Percentiles rank a stretch among this genome's conserved stretches.
These are phyloP conservation scores for Discostella stelligeroides DNA, from an alignment of 108 stramenopile genomes.

Conservation along the genomic window DNA sequence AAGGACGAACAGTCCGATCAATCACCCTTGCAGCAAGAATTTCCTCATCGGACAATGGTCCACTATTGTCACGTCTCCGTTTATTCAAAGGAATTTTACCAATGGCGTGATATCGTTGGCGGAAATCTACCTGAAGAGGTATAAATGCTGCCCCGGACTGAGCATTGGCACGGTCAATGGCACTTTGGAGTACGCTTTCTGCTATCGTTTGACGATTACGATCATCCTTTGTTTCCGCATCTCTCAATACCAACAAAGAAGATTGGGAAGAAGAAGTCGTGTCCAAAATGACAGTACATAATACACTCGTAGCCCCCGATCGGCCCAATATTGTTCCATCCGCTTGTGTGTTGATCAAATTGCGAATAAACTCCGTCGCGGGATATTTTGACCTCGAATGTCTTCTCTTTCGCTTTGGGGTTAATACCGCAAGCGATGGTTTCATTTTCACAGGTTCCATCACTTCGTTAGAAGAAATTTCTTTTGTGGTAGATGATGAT, in stretches of 20 bases:
- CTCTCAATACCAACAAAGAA: neutral
- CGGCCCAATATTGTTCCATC: slow-evolving; percentile 24
- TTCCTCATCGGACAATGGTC: slow-evolving; percentile 59
- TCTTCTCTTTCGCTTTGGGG: too few species aligned
- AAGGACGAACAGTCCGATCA: slow-evolving; percentile 68
- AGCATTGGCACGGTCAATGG: slow-evolving; percentile 20
- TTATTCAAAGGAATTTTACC: slow-evolving; percentile 62
- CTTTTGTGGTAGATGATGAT: too few species aligned
- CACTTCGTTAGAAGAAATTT: too few species aligned
- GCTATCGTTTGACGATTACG: neutral
- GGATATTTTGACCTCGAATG: too few species aligned
- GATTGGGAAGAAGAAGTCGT: neutral
- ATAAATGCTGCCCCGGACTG: slow-evolving; percentile 28
- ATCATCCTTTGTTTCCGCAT: neutral
- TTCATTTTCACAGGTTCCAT: too few species aligned
- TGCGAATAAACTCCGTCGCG: slow-evolving; percentile 2
- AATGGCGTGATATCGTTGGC: slow-evolving; percentile 65
- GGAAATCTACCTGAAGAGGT: slow-evolving; percentile 66
- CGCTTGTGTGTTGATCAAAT: slow-evolving; percentile 27
- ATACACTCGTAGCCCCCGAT: slow-evolving; percentile 24
- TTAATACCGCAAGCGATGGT: too few species aligned
- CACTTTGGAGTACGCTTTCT: slow-evolving; percentile 1
- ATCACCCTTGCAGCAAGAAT: slow-evolving; percentile 60
- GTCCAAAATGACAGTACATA: slow-evolving; percentile 24
- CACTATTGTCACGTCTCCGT: slow-evolving; percentile 53